Percentiles rank a stretch among this genome's conserved stretches.
phyloP scores from a whole-genome alignment of 495 filamentous ascomycete genomes.

The Penicillium pancosmium region DNA sequence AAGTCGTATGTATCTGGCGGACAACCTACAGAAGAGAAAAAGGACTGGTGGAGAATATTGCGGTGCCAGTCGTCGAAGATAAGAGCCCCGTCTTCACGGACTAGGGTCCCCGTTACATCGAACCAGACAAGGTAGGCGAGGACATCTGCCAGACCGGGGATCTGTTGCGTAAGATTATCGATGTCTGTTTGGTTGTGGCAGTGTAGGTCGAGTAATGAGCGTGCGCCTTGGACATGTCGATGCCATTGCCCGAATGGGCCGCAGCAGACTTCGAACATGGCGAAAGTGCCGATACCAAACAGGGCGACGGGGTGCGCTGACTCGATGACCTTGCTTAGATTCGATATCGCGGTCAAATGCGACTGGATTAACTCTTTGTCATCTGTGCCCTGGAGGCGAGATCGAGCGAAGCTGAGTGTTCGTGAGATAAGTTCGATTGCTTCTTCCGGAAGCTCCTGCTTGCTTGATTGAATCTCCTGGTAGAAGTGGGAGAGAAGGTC shows the following conservation, averaged over 20 bases:
- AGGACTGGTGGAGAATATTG: constrained; percentile 20
- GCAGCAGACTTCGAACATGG: constrained; percentile 39
- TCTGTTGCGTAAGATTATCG: constrained; percentile 22
- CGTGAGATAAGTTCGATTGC: constrained; percentile 31
- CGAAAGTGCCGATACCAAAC: constrained; percentile 38
- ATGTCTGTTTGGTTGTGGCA: constrained; percentile 30
- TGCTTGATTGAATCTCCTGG: constrained; percentile 32
- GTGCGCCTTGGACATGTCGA: constrained; percentile 36
- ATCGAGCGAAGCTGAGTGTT: constrained; percentile 29
- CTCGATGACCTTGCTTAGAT: constrained; percentile 33
- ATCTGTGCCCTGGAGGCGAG: constrained; percentile 25
- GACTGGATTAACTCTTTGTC: constrained; percentile 29
- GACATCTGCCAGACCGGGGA: constrained; percentile 31
- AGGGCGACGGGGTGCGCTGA: constrained; percentile 36
- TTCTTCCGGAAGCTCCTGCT: constrained; percentile 27
- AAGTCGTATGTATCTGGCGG: constrained; percentile 35
- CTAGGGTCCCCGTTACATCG: constrained; percentile 33
- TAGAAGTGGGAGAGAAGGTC: constrained; percentile 35
- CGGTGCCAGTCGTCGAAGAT: constrained; percentile 42
- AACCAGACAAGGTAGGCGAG: constrained; percentile 39
- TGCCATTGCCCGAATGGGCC: constrained; percentile 39
- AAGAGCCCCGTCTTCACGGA: constrained; percentile 21
- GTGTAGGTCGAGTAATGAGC: constrained; percentile 37
- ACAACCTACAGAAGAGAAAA: constrained; percentile 38
- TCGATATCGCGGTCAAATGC: constrained; percentile 32